Evolutionary conservation across 1,284 basidiomycete species (phyloP), one percentile per base, ranked within the genome.

Genomic region (Gymnopus androsaceus): DNA sequence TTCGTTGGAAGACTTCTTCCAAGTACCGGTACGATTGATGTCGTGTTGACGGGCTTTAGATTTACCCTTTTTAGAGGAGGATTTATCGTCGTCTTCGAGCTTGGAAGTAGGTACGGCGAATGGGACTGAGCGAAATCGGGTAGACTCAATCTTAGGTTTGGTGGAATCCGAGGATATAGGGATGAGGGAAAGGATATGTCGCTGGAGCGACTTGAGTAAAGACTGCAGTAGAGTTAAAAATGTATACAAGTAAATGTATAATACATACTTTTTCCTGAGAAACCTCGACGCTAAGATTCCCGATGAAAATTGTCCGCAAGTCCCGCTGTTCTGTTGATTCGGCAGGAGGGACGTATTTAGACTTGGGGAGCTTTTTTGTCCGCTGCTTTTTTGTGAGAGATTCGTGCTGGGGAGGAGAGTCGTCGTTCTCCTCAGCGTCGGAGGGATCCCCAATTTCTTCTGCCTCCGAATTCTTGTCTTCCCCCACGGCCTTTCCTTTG

Each of bases 291-390:
- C 88, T 83, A 0, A 98, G 75, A 68, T 98, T 98, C 9, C 96
- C 96, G n/a, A 99, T 73, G 68, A 98, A 99, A 51, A 98, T 77
- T 1, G 95, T 97, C 27, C 95, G 83, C 17, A 82, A 78, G 66
- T 97, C 87, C 49, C 89, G 80, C 57, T 83, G 83, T 54, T 83
- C 84, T 9, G 78, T 66, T 0, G 87, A 88, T 71, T 95, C 93
- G 51, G 82, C 84, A 23, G 72, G 63, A 0, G 90, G 90, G 1
- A 79, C 75, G 62, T 78, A 81, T 58, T 74, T 78, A 56, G 38
- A 60, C 12, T 42, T 56, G 5, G 58, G 19, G 9, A 57, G 57
- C 27, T 42, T 55, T 25, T 54, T 50, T n/a, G 36, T 47, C 28
- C 56, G 64, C 25, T 55, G 60, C 19, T 70, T 72, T 49, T 64